A percentile compares a stretch with the other conserved stretches of the same genome.
These are phyloP conservation scores for Rhizophagus prolifer DNA, from an alignment of 192 early-diverging fungal genomes.

Conservation along the genomic window DNA sequence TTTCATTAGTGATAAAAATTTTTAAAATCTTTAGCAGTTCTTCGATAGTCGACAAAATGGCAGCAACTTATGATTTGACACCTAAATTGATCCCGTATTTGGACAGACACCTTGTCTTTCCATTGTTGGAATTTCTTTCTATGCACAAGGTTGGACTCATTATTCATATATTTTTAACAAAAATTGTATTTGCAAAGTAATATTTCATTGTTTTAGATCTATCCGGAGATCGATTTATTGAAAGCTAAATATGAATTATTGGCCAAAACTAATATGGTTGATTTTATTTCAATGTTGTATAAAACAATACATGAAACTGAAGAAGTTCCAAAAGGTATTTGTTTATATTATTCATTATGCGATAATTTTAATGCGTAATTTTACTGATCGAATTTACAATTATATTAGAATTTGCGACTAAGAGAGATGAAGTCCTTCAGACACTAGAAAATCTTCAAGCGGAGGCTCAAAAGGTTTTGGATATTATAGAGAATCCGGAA, in stretches of 20 bases:
- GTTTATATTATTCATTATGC: background rate
- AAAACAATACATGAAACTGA: slow-evolving; percentile 76
- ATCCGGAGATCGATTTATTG: slow-evolving; percentile 71
- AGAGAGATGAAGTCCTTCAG: slow-evolving; percentile 74
- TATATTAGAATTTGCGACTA: slow-evolving; percentile 59
- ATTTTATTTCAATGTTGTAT: slow-evolving; percentile 85
- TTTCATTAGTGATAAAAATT: no score
- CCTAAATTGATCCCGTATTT: slow-evolving; percentile 78
- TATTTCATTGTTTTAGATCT: slow-evolving; percentile 55
- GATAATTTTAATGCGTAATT: background rate
- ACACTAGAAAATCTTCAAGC: slow-evolving; percentile 73
- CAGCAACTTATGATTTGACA: slow-evolving; percentile 76
- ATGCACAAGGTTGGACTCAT: slow-evolving; percentile 61
- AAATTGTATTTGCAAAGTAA: background rate
- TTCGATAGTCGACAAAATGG: slow-evolving; percentile 35
- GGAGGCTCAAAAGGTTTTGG: slow-evolving; percentile 79
- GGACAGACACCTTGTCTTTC: slow-evolving; percentile 93
- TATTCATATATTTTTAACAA: background rate
- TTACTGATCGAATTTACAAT: background rate
- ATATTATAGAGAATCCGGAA: slow-evolving; percentile 88
- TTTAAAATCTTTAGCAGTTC: background rate
- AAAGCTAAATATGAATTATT: slow-evolving; percentile 90
- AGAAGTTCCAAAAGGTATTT: slow-evolving; percentile 69
- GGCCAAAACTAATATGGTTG: slow-evolving; percentile 90
- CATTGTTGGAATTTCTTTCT: slow-evolving; percentile 85